A percentile compares a stretch with the other conserved stretches of the same genome.
These are phyloP conservation scores for Euryodendron excelsum DNA, from an alignment of 148 eudicot genomes.

Conservation along the genomic window DNA sequence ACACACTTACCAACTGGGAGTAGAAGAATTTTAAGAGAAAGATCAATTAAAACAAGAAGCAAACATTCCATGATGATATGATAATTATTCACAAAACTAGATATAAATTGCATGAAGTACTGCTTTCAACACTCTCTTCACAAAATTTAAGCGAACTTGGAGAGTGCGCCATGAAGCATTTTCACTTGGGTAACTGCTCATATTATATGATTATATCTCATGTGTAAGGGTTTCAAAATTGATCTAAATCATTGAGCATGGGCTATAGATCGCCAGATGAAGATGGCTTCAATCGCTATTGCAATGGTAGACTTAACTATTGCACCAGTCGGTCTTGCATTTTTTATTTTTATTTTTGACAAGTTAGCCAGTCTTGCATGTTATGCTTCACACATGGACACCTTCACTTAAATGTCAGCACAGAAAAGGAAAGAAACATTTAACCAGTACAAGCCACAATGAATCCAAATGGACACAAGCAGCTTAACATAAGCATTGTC, in stretches of 20 bases:
- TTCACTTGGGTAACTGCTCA: background rate
- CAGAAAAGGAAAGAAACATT: background rate
- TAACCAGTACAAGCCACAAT: background rate
- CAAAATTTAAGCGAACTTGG: background rate
- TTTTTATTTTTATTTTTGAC: no score
- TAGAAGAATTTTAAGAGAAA: background rate
- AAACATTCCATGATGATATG: background rate
- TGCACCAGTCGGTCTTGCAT: no score
- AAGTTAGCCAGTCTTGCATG: no score
- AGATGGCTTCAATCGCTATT: background rate
- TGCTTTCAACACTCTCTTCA: background rate
- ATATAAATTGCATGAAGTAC: background rate
- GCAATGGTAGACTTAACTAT: background rate
- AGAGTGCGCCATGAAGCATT: background rate
- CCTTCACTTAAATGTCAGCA: background rate
- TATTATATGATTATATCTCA: background rate
- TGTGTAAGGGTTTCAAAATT: background rate
- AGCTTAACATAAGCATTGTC: background rate
- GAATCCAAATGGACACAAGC: constrained; percentile 1
- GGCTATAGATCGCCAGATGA: background rate
- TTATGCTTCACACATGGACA: background rate
- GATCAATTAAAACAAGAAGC: background rate
- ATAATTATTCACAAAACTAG: background rate
- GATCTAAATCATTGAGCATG: background rate
- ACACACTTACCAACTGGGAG: background rate